These are phyloP conservation scores for Leishmania martiniquensis DNA, from an alignment of 208 protist genomes.

Conservation along the genomic window DNA sequence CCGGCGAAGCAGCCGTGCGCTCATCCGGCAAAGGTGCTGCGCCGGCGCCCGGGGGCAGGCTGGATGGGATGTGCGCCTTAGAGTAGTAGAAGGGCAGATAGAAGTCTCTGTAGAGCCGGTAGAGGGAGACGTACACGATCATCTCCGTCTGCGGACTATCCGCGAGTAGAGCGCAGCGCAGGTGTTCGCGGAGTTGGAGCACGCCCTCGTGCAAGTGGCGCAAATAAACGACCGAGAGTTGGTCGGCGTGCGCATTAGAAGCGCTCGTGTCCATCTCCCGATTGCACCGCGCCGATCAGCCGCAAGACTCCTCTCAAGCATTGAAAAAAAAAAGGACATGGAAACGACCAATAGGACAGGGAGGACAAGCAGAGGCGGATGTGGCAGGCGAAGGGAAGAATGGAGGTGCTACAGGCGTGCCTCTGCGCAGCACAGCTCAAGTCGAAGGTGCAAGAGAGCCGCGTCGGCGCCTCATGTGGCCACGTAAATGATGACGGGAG, in stretches of 20 bases:
- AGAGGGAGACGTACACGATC: constrained; percentile 37
- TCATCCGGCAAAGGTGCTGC: not conserved
- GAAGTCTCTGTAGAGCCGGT: constrained; percentile 26
- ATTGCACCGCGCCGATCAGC: not conserved
- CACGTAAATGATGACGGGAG: not conserved
- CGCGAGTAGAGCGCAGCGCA: constrained; percentile 51
- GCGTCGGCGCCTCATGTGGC: not conserved
- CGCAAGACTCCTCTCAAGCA: not conserved
- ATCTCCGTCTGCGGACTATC: constrained; percentile 59
- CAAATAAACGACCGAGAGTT: constrained; percentile 31
- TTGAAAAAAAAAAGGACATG: not conserved
- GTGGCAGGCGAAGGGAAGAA: not conserved
- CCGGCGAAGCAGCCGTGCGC: constrained; percentile 1
- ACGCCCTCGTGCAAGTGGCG: constrained; percentile 38
- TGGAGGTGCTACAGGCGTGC: not conserved
- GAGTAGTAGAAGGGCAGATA: constrained; percentile 6
- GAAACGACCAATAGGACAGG: not conserved
- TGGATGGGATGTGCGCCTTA: not conserved
- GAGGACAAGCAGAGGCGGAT: not conserved
- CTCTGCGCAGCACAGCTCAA: too few relatives aligned
- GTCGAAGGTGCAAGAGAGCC: too few relatives aligned
- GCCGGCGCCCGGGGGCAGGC: not conserved
- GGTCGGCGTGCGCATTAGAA: not conserved
- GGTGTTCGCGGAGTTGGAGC: constrained; percentile 36
- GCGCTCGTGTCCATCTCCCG: constrained; percentile 2